Evolutionary conservation across 305 asterid species (phyloP).

Genomic region (Striga hermonthica): DNA sequence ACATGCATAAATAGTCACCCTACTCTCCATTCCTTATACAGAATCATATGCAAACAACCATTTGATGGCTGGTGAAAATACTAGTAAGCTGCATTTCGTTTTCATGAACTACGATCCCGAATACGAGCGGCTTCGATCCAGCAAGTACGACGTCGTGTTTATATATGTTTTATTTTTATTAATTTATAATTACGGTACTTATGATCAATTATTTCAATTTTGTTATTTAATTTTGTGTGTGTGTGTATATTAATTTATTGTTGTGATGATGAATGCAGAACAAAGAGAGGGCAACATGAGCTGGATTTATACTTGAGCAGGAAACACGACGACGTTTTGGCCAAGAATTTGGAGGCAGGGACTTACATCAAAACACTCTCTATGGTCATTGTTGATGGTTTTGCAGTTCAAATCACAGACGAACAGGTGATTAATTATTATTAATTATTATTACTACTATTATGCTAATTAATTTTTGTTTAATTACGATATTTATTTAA

Average conservation of each 20-base stretch:
- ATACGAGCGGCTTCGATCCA: constrained; percentile 74
- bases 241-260: background rate
- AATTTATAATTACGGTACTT: no score
- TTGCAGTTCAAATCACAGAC: constrained; percentile 71
- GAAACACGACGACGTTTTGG: constrained; percentile 72
- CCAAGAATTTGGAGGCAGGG: constrained; percentile 52
- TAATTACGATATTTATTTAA: no score
- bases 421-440: constrained; percentile 45
- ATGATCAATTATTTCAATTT: background rate
- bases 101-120: constrained; percentile 89
- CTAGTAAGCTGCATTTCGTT: constrained; percentile 59
- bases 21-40: constrained; percentile 21
- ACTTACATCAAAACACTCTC: constrained; percentile 72
- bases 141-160: no score
- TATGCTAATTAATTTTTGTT: no score
- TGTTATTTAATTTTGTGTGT: background rate
- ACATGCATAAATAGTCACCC: constrained; percentile 39
- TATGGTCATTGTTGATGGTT: constrained; percentile 80
- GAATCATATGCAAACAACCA: background rate
- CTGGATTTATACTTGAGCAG: constrained; percentile 72
- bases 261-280: constrained; percentile 34
- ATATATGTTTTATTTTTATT: no score
- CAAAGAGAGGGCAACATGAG: constrained; percentile 57
- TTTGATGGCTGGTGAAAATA: constrained; percentile 42
- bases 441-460: background rate